These are phyloP conservation scores for Musa troglodytarum DNA, from an alignment of 176 grass and related monocot genomes.

Conservation along the genomic window DNA sequence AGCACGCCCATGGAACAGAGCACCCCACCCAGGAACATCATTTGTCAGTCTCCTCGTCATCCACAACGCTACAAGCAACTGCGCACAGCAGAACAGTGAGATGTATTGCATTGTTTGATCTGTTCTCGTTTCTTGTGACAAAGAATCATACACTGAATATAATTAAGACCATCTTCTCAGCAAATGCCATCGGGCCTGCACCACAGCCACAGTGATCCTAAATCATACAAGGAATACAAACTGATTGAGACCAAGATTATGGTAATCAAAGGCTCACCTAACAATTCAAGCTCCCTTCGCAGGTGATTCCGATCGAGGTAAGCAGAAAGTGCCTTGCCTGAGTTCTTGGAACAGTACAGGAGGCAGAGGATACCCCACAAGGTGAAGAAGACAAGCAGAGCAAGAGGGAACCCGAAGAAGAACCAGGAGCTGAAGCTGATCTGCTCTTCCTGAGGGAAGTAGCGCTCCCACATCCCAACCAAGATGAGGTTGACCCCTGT, in stretches of 20 bases:
- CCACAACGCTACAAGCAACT: constrained; percentile 71
- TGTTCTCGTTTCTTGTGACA: too few species aligned
- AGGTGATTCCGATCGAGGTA: constrained; percentile 77
- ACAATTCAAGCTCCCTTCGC: constrained; percentile 58
- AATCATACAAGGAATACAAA: background rate
- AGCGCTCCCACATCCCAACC: constrained; percentile 70
- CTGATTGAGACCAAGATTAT: background rate
- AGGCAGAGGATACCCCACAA: constrained; percentile 57
- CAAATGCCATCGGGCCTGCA: constrained; percentile 75
- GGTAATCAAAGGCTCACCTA: constrained; percentile 34
- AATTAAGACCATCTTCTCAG: constrained; percentile 86
- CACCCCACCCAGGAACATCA: constrained; percentile 72
- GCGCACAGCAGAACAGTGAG: background rate
- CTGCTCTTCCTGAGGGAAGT: constrained; percentile 52
- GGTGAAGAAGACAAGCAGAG: constrained; percentile 48
- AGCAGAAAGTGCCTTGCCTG: constrained; percentile 38
- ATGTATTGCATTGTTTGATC: too few species aligned
- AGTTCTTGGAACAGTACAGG: constrained; percentile 63
- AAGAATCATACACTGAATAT: constrained; percentile 60
- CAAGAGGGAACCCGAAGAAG: constrained; percentile 69
- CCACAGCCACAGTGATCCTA: background rate
- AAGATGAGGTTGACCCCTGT: constrained; percentile 91
- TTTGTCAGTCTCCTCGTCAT: constrained; percentile 75
- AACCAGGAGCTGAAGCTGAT: constrained; percentile 90
- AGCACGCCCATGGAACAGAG: constrained; percentile 62